These are phyloP conservation scores for Telopea speciosissima DNA, from an alignment of 177 flowering plant species.

Conservation along the genomic window DNA sequence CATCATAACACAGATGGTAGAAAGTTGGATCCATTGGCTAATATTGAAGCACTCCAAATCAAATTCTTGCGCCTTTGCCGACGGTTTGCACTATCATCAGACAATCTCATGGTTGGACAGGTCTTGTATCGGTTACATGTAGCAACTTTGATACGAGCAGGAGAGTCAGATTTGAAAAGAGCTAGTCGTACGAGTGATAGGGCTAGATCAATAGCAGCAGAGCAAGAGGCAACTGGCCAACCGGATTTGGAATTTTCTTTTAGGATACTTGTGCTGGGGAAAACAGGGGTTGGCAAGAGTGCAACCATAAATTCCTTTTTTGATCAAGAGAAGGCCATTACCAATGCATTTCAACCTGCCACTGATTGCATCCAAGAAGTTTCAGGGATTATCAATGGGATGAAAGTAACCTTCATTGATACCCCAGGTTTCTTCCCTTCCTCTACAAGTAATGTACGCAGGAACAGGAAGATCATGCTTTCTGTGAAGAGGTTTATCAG, in stretches of 20 bases:
- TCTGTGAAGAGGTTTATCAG: slow-evolving; percentile 58
- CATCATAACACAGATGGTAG: slow-evolving; percentile 17
- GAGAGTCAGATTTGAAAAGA: slow-evolving; percentile 59
- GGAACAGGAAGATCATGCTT: slow-evolving; percentile 64
- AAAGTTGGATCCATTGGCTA: slow-evolving; percentile 44
- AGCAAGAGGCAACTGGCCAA: slow-evolving; percentile 52
- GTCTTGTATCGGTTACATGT: slow-evolving; percentile 79
- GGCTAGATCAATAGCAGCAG: slow-evolving; percentile 51
- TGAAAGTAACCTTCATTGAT: slow-evolving; percentile 67
- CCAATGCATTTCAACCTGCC: slow-evolving; percentile 81
- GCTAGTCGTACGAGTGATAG: slow-evolving; percentile 36
- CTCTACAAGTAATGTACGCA: slow-evolving; percentile 33
- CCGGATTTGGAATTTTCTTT: slow-evolving; percentile 64
- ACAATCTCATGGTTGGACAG: slow-evolving; percentile 62
- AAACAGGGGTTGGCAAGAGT: slow-evolving; percentile 96
- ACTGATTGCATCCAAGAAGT: slow-evolving; percentile 65
- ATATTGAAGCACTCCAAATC: slow-evolving; percentile 64
- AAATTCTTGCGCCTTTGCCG: slow-evolving; percentile 64
- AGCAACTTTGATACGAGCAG: slow-evolving; percentile 65
- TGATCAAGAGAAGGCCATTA: slow-evolving; percentile 51
- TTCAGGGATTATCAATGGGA: slow-evolving; percentile 56
- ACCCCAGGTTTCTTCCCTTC: slow-evolving; percentile 89
- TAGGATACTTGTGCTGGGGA: slow-evolving; percentile 77
- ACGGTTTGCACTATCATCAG: slow-evolving; percentile 46
- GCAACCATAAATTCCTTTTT: slow-evolving; percentile 92